Conservation (phyloP, 2,329 filamentous ascomycete genomes). For the Raffaelea ambrosiae region DNA sequence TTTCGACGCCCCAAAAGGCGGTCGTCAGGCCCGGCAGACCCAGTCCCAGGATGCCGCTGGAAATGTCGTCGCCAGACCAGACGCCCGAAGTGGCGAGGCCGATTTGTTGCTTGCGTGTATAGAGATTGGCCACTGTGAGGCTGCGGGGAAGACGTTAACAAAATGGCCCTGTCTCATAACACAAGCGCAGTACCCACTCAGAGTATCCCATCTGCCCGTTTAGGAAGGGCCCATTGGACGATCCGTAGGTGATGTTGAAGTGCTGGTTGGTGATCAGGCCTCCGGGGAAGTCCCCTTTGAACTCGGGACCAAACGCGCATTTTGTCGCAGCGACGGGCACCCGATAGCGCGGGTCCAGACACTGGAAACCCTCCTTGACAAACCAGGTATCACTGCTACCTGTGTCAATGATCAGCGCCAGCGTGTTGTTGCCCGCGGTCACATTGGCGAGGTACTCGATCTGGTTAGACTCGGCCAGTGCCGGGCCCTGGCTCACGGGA, state of each 20-base stretch:
- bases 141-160: slow-evolving; percentile 8
- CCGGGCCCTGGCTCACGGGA: slow-evolving; percentile 2
- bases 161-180: too few species aligned
- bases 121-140: slow-evolving; percentile 19
- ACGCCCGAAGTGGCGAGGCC: slow-evolving; percentile 20
- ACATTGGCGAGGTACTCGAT: slow-evolving; percentile 22
- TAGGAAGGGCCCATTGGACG: slow-evolving; percentile 17
- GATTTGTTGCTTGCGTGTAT: slow-evolving; percentile 21
- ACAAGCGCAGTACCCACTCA: slow-evolving; percentile 13
- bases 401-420: slow-evolving; percentile 21
- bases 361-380: slow-evolving; percentile 17
- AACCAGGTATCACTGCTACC: slow-evolving; percentile 24
- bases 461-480: slow-evolving; percentile 11
- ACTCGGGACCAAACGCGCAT: slow-evolving; percentile 21
- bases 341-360: slow-evolving; percentile 15
- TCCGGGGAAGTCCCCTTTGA: slow-evolving; percentile 19
- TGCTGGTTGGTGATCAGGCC: slow-evolving; percentile 19
- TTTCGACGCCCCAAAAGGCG: slow-evolving; percentile 16
- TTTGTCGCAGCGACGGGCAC: slow-evolving; percentile 10
- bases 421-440: slow-evolving; percentile 15
- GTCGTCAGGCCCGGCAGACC: slow-evolving; percentile 21
- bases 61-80: slow-evolving; percentile 22
- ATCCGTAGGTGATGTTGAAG: slow-evolving; percentile 22
- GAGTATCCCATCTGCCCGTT: slow-evolving; percentile 22
- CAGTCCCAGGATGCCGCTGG: slow-evolving; percentile 23